Percentiles rank a stretch among this genome's conserved stretches.
Evolutionary conservation across 192 early-diverging fungal genomes (phyloP).

Genomic region (Gonapodya prolifera): DNA sequence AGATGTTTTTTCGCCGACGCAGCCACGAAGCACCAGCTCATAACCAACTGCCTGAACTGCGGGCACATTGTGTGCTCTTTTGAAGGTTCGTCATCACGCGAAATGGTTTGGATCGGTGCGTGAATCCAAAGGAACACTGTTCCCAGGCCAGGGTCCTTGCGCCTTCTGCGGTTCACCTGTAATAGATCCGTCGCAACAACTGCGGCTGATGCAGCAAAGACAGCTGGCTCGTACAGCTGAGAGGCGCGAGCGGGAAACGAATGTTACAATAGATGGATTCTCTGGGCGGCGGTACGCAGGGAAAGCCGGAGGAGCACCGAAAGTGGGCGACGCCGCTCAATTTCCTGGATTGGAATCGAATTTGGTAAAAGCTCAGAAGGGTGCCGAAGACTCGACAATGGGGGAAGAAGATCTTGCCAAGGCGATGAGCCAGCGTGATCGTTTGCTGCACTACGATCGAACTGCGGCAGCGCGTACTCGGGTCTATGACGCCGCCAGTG

Average conservation of each 20-base stretch:
- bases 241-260: not conserved
- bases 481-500: constrained; percentile 20
- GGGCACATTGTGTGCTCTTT: constrained; percentile 43
- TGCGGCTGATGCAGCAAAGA: not conserved
- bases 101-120: not conserved
- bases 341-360: not conserved
- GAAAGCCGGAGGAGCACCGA: not conserved
- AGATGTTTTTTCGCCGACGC: not conserved
- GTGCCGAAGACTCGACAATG: too few species aligned
- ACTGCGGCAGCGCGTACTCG: constrained; percentile 29
- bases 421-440: constrained; percentile 10
- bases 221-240: not conserved
- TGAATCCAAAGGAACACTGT: too few species aligned
- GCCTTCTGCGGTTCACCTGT: constrained; percentile 37
- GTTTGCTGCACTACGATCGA: constrained; percentile 28
- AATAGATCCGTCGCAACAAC: constrained; percentile 35
- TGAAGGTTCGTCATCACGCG: constrained; percentile 19
- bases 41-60: constrained; percentile 37
- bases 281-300: not conserved
- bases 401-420: not conserved
- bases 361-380: too few species aligned
- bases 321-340: not conserved
- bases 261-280: not conserved
- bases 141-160: constrained; percentile 32
- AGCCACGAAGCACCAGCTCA: constrained; percentile 40